phyloP scores from a whole-genome alignment of 352 stramenopile species.

The Blastocystis sp. region DNA sequence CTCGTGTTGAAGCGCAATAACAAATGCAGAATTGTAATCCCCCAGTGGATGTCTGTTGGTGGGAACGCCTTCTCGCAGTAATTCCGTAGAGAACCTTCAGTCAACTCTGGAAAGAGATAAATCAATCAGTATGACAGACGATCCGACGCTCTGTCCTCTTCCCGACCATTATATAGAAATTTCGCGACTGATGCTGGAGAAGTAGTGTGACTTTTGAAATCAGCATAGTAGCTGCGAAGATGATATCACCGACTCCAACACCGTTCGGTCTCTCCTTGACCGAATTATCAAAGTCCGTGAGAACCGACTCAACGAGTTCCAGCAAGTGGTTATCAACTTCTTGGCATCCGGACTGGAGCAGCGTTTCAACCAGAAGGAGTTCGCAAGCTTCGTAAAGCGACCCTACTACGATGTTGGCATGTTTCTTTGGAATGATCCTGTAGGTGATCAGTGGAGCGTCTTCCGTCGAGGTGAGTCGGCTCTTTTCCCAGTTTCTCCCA shows the following conservation, averaged over 20 bases:
- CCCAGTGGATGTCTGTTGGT: constrained; percentile 27
- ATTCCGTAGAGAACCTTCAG: neutral
- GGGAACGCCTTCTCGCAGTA: neutral
- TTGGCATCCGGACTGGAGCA: neutral
- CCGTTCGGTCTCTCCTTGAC: constrained; percentile 24
- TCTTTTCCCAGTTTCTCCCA: constrained; percentile 50
- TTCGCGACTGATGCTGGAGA: constrained; percentile 31
- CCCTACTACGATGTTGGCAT: constrained; percentile 25
- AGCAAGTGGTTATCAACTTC: neutral
- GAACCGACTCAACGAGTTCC: constrained; percentile 38
- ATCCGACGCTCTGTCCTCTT: neutral
- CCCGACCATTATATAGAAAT: constrained; percentile 48
- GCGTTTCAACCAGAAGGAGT: neutral
- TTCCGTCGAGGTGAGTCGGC: constrained; percentile 5
- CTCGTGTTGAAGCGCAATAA: constrained; percentile 42
- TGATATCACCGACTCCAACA: constrained; percentile 17
- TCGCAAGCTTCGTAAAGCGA: neutral
- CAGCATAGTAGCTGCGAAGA: constrained; percentile 5
- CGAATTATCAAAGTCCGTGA: constrained; percentile 37
- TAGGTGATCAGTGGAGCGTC: constrained; percentile 30
- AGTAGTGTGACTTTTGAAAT: neutral
- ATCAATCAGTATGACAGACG: neutral
- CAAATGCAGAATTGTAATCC: constrained; percentile 54
- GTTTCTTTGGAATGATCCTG: neutral
- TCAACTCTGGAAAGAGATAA: constrained; percentile 2